Evolutionary conservation across 345 rosid genomes (phyloP).

Genomic region (Geranium rotundifolium): DNA sequence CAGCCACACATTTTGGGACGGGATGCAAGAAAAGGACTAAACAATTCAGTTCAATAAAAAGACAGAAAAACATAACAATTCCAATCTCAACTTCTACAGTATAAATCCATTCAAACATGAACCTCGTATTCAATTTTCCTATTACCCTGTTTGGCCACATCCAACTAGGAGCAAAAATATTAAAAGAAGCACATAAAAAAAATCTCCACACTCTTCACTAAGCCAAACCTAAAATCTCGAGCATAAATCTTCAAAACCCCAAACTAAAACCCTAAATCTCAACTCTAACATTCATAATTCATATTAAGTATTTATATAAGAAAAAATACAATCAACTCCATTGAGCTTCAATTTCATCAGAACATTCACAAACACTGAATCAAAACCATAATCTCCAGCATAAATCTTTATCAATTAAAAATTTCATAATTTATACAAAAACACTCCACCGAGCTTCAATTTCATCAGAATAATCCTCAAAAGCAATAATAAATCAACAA

Average conservation of each 20-base stretch:
- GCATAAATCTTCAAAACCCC: neutral
- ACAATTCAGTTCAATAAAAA: too few species aligned
- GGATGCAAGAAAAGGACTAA: neutral
- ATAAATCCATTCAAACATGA: too few species aligned
- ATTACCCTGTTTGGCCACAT: neutral
- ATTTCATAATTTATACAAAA: too few species aligned
- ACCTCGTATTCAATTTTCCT: neutral
- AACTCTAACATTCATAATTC: too few species aligned
- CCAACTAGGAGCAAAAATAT: neutral
- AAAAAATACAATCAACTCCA: neutral
- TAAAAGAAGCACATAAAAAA: neutral
- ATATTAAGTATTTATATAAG: too few species aligned
- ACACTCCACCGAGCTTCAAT: neutral
- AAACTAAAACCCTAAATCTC: neutral
- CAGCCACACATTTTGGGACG: neutral
- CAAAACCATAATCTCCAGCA: neutral
- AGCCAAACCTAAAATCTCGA: neutral
- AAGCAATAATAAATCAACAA: too few species aligned
- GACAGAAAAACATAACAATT: too few species aligned
- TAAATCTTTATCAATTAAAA: neutral
- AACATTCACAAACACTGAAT: neutral
- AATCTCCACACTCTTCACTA: neutral
- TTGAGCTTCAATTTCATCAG: neutral
- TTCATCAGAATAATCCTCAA: neutral
- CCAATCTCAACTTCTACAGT: too few species aligned